Evolutionary conservation across 805 yeast species (phyloP).

Genomic region (Ogataea pini): DNA sequence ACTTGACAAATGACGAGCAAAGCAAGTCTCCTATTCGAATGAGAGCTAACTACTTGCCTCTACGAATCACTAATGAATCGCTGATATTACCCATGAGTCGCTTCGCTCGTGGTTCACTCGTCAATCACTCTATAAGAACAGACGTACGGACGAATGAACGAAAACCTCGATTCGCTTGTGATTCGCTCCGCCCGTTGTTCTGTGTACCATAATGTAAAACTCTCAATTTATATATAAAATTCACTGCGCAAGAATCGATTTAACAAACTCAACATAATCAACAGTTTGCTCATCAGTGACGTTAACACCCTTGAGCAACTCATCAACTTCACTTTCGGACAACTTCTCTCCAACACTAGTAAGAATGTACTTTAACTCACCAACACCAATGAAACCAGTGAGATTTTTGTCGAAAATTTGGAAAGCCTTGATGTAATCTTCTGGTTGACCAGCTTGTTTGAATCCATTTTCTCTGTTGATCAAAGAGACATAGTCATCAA

Average conservation of each 20-base stretch:
- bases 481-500: slow-evolving; percentile 72
- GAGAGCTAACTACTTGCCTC: too few relatives aligned
- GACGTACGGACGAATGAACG: too few relatives aligned
- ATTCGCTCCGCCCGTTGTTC: background rate
- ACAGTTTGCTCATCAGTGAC: slow-evolving; percentile 93
- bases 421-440: slow-evolving; percentile 92
- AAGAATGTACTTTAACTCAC: slow-evolving; percentile 91
- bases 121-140: too few relatives aligned
- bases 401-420: slow-evolving; percentile 97
- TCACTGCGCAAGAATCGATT: slow-evolving; percentile 85
- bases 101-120: background rate
- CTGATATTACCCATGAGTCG: background rate
- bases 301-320: slow-evolving; percentile 90
- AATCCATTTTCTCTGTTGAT: slow-evolving; percentile 87
- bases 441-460: slow-evolving; percentile 84
- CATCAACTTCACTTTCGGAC: slow-evolving; percentile 89
- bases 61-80: too few relatives aligned
- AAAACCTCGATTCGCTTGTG: background rate
- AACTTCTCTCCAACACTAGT: slow-evolving; percentile 96
- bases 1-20: slow-evolving; percentile 23
- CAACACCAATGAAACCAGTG: slow-evolving; percentile 95
- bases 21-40: background rate
- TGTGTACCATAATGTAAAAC: slow-evolving; percentile 2
- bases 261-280: slow-evolving; percentile 92
- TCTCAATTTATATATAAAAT: background rate